phyloP scores from a whole-genome alignment of 2,329 filamentous ascomycete genomes.

The Thielaviopsis ethacetica region DNA sequence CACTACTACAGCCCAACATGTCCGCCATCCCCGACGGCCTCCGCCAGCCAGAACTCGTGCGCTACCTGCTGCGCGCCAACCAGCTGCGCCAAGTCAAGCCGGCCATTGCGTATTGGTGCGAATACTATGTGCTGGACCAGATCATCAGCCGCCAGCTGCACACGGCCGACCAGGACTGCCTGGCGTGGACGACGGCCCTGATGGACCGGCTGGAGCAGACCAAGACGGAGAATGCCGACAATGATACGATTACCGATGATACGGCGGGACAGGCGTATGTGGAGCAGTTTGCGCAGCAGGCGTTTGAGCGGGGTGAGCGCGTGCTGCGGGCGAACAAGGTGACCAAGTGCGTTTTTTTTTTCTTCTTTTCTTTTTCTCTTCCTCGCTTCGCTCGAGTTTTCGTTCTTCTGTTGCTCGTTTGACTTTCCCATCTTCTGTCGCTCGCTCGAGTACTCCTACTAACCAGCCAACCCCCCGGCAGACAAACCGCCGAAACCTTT shows the following conservation, averaged over 20 bases:
- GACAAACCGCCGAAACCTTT: slow-evolving; percentile 87
- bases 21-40: slow-evolving; percentile 50
- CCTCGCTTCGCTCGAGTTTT: background rate
- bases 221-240: slow-evolving; percentile 54
- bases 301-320: slow-evolving; percentile 69
- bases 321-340: slow-evolving; percentile 71
- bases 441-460: too few relatives aligned
- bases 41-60: slow-evolving; percentile 64
- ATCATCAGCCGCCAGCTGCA: slow-evolving; percentile 73
- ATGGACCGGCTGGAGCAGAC: slow-evolving; percentile 85
- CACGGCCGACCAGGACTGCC: slow-evolving; percentile 58
- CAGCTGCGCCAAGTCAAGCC: slow-evolving; percentile 78
- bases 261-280: slow-evolving; percentile 78
- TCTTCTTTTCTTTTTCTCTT: too few relatives aligned
- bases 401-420: background rate
- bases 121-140: slow-evolving; percentile 86
- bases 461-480: too few relatives aligned
- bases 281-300: slow-evolving; percentile 83
- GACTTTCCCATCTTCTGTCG: too few relatives aligned
- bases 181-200: slow-evolving; percentile 62
- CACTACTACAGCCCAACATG: background rate
- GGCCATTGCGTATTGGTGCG: slow-evolving; percentile 87
- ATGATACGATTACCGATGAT: slow-evolving; percentile 78
- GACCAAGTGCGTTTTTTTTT: slow-evolving; percentile 40
- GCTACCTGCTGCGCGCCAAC: slow-evolving; percentile 66